phyloP scores from a whole-genome alignment of 306 rosid species.

The Potentilla sterilis region DNA sequence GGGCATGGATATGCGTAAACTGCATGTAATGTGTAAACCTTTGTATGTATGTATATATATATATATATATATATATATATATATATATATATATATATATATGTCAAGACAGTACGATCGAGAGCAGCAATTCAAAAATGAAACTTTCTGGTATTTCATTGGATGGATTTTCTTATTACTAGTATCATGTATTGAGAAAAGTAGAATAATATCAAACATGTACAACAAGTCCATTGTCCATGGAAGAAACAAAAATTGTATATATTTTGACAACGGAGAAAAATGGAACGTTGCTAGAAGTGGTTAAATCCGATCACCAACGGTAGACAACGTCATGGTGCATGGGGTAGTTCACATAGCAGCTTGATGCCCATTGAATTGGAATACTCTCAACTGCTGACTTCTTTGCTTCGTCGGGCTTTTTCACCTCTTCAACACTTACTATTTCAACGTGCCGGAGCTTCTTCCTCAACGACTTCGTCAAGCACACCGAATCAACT shows the following conservation, averaged over 20 bases:
- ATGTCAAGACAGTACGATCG: too few species aligned
- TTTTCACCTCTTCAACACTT: slow-evolving; percentile 13
- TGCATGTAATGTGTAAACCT: too few species aligned
- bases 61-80: too few species aligned
- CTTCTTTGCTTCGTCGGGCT: background rate
- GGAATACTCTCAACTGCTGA: background rate
- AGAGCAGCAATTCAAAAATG: too few species aligned
- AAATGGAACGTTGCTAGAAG: background rate
- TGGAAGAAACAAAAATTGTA: background rate
- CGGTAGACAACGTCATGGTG: background rate
- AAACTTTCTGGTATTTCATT: too few species aligned
- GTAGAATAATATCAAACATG: too few species aligned
- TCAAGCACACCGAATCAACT: slow-evolving; percentile 25
- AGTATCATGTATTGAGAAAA: too few species aligned
- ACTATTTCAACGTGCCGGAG: slow-evolving; percentile 2
- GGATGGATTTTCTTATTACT: too few species aligned
- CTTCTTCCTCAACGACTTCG: slow-evolving; percentile 13
- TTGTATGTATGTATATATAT: too few species aligned
- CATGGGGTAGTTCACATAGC: background rate
- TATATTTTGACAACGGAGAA: background rate
- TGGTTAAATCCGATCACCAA: background rate
- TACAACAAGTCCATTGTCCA: too few species aligned
- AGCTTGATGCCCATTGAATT: background rate
- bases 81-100: too few species aligned
- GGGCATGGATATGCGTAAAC: too few species aligned